Percentiles rank a stretch among this genome's conserved stretches.
phyloP scores from a whole-genome alignment of 495 filamentous ascomycete genomes.

The Penicillium daleae region DNA sequence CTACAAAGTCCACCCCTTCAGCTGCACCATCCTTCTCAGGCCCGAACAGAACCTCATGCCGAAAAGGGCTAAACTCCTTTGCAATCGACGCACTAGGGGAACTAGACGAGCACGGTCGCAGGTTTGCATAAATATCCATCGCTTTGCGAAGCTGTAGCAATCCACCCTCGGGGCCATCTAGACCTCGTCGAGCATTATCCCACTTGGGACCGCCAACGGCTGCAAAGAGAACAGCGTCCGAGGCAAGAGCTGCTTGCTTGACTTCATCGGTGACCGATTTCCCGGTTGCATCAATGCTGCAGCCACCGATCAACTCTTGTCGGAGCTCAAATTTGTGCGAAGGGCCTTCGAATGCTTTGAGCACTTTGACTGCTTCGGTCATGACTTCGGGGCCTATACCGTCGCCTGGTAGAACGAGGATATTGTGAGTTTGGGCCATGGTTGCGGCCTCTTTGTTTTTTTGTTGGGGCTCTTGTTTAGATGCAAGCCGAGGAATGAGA shows the following conservation, averaged over 20 bases:
- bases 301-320: conserved; percentile 52
- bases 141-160: conserved; percentile 49
- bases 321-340: conserved; percentile 44
- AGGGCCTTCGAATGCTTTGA: conserved; percentile 48
- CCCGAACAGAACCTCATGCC: conserved; percentile 42
- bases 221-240: conserved; percentile 55
- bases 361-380: conserved; percentile 55
- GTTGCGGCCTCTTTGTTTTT: neutral
- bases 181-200: conserved; percentile 44
- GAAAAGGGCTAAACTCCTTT: conserved; percentile 48
- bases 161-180: conserved; percentile 52
- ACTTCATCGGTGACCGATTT: conserved; percentile 49
- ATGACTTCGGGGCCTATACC: conserved; percentile 61
- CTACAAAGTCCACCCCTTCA: conserved; percentile 52
- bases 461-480: neutral
- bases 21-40: neutral
- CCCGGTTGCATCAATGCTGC: conserved; percentile 51
- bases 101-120: conserved; percentile 51
- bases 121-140: conserved; percentile 56
- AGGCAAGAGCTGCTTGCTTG: conserved; percentile 43
- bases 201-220: conserved; percentile 56
- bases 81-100: conserved; percentile 44
- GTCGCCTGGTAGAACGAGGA: conserved; percentile 58
- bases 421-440: conserved; percentile 42
- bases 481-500: neutral